Evolutionary conservation across 2,329 filamentous ascomycete species (phyloP).

Genomic region (Xylariaceae sp.): DNA sequence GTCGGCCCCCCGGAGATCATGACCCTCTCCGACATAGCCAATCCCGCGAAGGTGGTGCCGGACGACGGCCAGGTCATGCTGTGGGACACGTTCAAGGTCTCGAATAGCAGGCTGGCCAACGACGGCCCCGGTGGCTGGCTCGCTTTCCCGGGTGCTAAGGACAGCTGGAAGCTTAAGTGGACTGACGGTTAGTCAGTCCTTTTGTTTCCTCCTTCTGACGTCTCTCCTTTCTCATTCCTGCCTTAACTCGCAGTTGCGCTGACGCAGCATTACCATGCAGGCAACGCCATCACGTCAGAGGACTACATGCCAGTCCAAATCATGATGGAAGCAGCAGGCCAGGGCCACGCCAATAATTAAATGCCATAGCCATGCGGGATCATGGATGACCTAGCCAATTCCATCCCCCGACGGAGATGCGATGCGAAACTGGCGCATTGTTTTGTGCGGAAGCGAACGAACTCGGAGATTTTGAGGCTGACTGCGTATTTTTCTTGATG

Average conservation of each 20-base stretch:
- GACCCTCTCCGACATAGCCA: constrained; percentile 30
- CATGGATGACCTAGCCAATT: no score
- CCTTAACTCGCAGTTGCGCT: no score
- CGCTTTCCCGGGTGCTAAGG: constrained; percentile 27
- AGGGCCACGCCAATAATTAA: constrained; percentile 22
- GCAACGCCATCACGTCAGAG: constrained; percentile 25
- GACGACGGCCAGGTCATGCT: constrained; percentile 25
- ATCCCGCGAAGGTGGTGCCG: constrained; percentile 25
- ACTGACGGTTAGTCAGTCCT: constrained; percentile 35
- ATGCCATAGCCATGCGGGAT: no score
- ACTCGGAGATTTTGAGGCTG: no score
- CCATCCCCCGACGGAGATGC: no score
- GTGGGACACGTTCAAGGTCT: constrained; percentile 32
- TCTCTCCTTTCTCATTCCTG: no score
- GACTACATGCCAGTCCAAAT: constrained; percentile 33
- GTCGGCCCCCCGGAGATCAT: constrained; percentile 31
- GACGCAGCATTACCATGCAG: no score
- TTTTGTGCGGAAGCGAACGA: no score
- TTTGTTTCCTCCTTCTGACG: not conserved
- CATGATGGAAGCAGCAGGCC: constrained; percentile 26
- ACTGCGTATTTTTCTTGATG: no score
- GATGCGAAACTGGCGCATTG: no score
- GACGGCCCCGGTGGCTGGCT: constrained; percentile 29
- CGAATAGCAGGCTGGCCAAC: constrained; percentile 22
- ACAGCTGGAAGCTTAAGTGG: constrained; percentile 33